These are phyloP conservation scores for Panellus pusillus DNA, from an alignment of 768 basidiomycete genomes.

Conservation along the genomic window DNA sequence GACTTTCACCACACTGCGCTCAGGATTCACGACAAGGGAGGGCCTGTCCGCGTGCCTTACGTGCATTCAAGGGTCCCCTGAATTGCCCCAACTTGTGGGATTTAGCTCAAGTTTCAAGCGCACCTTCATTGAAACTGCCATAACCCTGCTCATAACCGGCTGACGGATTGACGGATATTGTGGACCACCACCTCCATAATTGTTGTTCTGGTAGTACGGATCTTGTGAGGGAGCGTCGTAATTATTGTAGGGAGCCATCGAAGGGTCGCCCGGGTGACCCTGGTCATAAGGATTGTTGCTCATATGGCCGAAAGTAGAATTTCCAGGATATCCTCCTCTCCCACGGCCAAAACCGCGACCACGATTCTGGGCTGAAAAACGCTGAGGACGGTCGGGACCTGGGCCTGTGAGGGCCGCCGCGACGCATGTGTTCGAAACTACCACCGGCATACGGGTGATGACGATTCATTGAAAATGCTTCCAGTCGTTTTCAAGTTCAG, in stretches of 20 bases:
- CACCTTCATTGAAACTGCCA: conserved; percentile 74
- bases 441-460: conserved; percentile 88
- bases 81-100: conserved; percentile 36
- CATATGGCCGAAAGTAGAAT: conserved; percentile 49
- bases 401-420: conserved; percentile 68
- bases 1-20: conserved; percentile 42
- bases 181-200: conserved; percentile 51
- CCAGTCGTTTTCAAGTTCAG: conserved; percentile 18
- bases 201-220: conserved; percentile 70
- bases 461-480: conserved; percentile 66
- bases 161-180: conserved; percentile 48
- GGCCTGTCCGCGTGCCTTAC: conserved; percentile 52
- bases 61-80: conserved; percentile 37
- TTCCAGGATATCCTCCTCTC: conserved; percentile 47
- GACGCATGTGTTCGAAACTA: conserved; percentile 42
- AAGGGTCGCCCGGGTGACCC: conserved; percentile 55
- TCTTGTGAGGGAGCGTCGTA: conserved; percentile 65
- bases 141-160: conserved; percentile 61
- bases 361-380: conserved; percentile 43
- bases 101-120: conserved; percentile 75
- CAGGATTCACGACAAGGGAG: conserved; percentile 28
- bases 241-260: conserved; percentile 66
- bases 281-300: conserved; percentile 65
- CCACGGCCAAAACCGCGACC: conserved; percentile 47
- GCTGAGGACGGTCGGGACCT: conserved; percentile 74